phyloP scores from a whole-genome alignment of 495 filamentous ascomycete species.

The Schizothecium vesticola region DNA sequence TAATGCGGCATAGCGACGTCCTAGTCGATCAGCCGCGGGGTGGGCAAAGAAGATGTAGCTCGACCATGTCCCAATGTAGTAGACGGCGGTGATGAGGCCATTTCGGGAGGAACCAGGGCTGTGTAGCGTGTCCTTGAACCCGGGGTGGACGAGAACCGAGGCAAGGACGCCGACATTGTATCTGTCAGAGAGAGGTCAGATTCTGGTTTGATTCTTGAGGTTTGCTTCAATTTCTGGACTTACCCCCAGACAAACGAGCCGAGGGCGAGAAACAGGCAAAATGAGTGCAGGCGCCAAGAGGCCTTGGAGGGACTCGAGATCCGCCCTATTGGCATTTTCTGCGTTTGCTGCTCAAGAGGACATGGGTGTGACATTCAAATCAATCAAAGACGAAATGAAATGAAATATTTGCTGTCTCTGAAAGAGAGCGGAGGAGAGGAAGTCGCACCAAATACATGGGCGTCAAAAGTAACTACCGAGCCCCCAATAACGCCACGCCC shows the following conservation, averaged over 20 bases:
- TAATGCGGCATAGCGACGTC: slow-evolving; percentile 46
- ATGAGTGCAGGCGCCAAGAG: slow-evolving; percentile 37
- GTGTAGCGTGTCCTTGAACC: slow-evolving; percentile 42
- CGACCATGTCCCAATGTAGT: slow-evolving; percentile 52
- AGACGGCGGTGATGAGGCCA: slow-evolving; percentile 52
- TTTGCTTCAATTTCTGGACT: slow-evolving; percentile 10
- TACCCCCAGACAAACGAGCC: slow-evolving; percentile 57
- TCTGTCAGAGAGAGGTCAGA: slow-evolving; percentile 22
- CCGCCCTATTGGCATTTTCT: slow-evolving; percentile 1
- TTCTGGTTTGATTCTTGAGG: not conserved
- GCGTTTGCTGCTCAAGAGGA: not conserved
- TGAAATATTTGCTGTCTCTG: not conserved
- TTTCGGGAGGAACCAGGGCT: slow-evolving; percentile 37
- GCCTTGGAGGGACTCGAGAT: slow-evolving; percentile 29
- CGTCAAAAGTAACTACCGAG: not conserved
- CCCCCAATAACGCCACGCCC: not conserved
- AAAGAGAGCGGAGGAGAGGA: not conserved
- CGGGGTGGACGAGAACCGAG: slow-evolving; percentile 49
- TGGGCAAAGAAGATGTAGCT: slow-evolving; percentile 52
- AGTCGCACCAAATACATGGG: not conserved
- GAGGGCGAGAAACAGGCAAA: slow-evolving; percentile 51
- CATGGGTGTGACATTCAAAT: not conserved
- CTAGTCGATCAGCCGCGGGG: slow-evolving; percentile 42
- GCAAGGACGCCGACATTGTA: slow-evolving; percentile 56
- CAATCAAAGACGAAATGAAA: not conserved